These are phyloP conservation scores for Volvariella volvacea DNA, from an alignment of 1,284 basidiomycete genomes.

Conservation along the genomic window DNA sequence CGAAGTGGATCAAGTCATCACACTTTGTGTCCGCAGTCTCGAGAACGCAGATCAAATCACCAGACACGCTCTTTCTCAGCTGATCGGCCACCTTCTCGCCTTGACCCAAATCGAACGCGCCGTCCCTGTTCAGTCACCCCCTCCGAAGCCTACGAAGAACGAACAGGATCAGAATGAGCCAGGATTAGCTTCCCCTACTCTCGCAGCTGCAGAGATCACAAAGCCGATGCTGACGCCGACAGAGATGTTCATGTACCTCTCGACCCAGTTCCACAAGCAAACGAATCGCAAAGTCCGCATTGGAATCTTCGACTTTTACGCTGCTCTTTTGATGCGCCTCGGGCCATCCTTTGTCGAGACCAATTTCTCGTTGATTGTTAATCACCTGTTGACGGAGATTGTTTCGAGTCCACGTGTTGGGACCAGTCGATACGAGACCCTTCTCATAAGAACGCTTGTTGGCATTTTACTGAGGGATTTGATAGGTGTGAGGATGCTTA, in stretches of 20 bases:
- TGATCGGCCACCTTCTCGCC: slow-evolving; percentile 81
- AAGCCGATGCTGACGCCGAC: slow-evolving; percentile 71
- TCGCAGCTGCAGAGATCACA: slow-evolving; percentile 49
- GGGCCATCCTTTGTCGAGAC: slow-evolving; percentile 77
- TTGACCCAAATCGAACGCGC: slow-evolving; percentile 76
- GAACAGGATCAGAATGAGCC: slow-evolving; percentile 51
- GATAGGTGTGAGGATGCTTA: slow-evolving; percentile 82
- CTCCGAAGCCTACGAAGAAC: slow-evolving; percentile 57
- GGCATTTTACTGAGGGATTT: slow-evolving; percentile 79
- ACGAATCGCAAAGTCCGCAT: slow-evolving; percentile 68
- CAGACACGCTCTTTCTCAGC: slow-evolving; percentile 68
- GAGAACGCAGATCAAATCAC: slow-evolving; percentile 84
- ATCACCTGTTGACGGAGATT: slow-evolving; percentile 78
- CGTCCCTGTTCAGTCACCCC: slow-evolving; percentile 36
- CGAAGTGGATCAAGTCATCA: slow-evolving; percentile 75
- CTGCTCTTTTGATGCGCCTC: slow-evolving; percentile 69
- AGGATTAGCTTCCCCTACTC: slow-evolving; percentile 29
- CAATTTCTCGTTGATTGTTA: slow-evolving; percentile 77
- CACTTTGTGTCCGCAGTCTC: slow-evolving; percentile 68
- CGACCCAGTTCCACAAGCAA: slow-evolving; percentile 74
- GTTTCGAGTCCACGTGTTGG: slow-evolving; percentile 50
- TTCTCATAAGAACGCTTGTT: slow-evolving; percentile 71
- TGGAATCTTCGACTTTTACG: slow-evolving; percentile 88
- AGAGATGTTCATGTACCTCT: slow-evolving; percentile 82
- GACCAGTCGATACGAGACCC: slow-evolving; percentile 63